These are phyloP conservation scores for Crucibulum laeve DNA, from an alignment of 768 basidiomycete genomes.

Conservation along the genomic window DNA sequence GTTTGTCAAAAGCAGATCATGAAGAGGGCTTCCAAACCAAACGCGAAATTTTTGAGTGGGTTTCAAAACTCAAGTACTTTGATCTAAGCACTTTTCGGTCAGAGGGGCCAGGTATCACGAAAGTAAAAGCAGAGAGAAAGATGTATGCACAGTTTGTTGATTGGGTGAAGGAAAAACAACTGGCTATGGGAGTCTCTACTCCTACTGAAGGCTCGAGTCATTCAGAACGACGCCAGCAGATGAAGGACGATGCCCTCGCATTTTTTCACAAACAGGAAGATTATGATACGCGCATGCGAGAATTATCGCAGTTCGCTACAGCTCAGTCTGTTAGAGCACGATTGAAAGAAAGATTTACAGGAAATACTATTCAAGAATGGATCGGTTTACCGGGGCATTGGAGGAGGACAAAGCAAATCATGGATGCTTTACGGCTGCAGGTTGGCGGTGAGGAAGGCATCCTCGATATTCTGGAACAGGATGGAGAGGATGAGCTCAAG, in stretches of 20 bases:
- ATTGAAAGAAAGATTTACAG: slow-evolving; percentile 44
- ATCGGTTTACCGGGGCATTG: slow-evolving; percentile 38
- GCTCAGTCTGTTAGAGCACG: slow-evolving; percentile 17
- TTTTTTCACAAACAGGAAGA: slow-evolving; percentile 49
- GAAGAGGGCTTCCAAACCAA: slow-evolving; percentile 50
- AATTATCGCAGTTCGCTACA: slow-evolving; percentile 4
- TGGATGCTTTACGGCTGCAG: slow-evolving; percentile 42
- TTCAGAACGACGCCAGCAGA: slow-evolving; percentile 14
- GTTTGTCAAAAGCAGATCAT: slow-evolving; percentile 49
- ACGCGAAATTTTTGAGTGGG: slow-evolving; percentile 55
- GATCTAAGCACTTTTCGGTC: slow-evolving; percentile 32
- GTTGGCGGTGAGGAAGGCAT: slow-evolving; percentile 46
- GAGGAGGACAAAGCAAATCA: slow-evolving; percentile 43
- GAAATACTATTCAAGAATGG: slow-evolving; percentile 51
- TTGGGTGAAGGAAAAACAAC: slow-evolving; percentile 33
- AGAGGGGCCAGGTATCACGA: slow-evolving; percentile 32
- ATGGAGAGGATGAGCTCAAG: slow-evolving; percentile 34
- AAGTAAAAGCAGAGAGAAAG: slow-evolving; percentile 39
- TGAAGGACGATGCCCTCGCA: slow-evolving; percentile 41
- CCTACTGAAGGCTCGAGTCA: slow-evolving; percentile 7
- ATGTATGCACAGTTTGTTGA: slow-evolving; percentile 60
- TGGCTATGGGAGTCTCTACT: neutral
- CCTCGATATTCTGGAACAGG: slow-evolving; percentile 27
- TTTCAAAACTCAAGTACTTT: slow-evolving; percentile 49
- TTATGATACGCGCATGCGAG: slow-evolving; percentile 32